Percentiles rank a stretch among this genome's conserved stretches.
phyloP scores from a whole-genome alignment of 2,329 filamentous ascomycete species.

The Gyromitra esculenta region DNA sequence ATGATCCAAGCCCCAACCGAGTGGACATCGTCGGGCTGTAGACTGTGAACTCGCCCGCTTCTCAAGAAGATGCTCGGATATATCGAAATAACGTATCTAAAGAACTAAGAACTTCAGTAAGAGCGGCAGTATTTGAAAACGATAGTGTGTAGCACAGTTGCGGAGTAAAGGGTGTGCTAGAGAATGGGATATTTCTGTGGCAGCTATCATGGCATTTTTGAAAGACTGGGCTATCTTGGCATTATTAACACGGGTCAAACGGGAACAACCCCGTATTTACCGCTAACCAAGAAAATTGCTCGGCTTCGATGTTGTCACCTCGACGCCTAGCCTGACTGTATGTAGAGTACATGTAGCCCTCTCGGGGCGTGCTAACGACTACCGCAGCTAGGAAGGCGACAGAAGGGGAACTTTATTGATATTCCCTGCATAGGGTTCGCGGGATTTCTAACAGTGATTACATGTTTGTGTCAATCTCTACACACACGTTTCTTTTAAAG shows the following conservation, averaged over 20 bases:
- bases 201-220: background rate
- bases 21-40: background rate
- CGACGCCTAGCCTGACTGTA: background rate
- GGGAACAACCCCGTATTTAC: constrained; percentile 4
- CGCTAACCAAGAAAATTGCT: background rate
- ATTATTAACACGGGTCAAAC: background rate
- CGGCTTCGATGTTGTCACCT: background rate
- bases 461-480: no score
- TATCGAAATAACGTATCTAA: background rate
- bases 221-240: background rate
- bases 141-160: background rate
- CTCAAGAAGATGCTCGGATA: background rate
- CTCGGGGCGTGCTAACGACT: no score
- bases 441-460: no score
- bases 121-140: background rate
- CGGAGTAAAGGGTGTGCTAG: background rate
- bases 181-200: background rate
- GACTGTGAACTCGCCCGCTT: background rate
- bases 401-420: no score
- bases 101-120: background rate
- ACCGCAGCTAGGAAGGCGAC: no score
- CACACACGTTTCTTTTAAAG: no score
- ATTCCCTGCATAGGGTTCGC: no score
- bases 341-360: background rate
- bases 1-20: background rate